A percentile compares a stretch with the other conserved stretches of the same genome.
Conservation (phyloP, 176 grass and related monocot species). For the Bonia amplexicaulis region DNA sequence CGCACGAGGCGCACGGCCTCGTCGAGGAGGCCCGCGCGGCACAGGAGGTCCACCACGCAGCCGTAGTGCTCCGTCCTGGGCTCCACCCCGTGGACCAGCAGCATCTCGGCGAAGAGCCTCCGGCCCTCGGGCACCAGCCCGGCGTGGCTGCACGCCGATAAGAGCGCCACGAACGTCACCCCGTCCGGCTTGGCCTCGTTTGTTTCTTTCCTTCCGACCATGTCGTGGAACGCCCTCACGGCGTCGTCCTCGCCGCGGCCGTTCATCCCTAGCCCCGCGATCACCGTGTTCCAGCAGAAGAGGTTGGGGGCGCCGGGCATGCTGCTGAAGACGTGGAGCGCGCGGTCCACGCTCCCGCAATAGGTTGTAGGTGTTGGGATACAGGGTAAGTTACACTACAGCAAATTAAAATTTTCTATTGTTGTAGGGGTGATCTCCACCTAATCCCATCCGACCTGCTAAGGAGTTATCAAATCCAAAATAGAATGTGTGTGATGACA, state of each 20-base stretch:
- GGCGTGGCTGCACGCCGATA: conserved; percentile 56
- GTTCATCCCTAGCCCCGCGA: conserved; percentile 38
- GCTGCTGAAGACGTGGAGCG: conserved; percentile 18
- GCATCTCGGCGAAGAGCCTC: conserved; percentile 43
- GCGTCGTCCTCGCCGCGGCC: conserved; percentile 45
- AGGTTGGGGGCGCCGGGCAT: conserved; percentile 25
- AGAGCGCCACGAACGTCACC: conserved; percentile 53
- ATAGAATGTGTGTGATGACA: too few relatives aligned
- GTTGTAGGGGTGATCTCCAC: too few relatives aligned
- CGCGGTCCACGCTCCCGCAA: conserved; percentile 31
- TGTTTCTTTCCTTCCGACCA: not conserved
- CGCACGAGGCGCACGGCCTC: conserved; percentile 37
- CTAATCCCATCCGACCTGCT: too few relatives aligned
- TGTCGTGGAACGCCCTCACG: conserved; percentile 18
- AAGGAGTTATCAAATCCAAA: too few relatives aligned
- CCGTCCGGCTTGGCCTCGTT: not conserved
- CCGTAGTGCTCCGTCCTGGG: conserved; percentile 48
- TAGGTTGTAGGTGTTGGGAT: too few relatives aligned
- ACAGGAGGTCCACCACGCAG: conserved; percentile 51
- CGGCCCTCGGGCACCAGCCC: conserved; percentile 32
- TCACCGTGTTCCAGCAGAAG: conserved; percentile 56
- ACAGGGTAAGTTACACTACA: too few relatives aligned
- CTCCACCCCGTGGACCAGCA: conserved; percentile 8
- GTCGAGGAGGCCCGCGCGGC: conserved; percentile 18
- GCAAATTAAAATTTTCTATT: too few relatives aligned